A percentile compares a stretch with the other conserved stretches of the same genome.
phyloP scores from a whole-genome alignment of 202 grass and related monocot species.

The Cymbopogon flexuosus region DNA sequence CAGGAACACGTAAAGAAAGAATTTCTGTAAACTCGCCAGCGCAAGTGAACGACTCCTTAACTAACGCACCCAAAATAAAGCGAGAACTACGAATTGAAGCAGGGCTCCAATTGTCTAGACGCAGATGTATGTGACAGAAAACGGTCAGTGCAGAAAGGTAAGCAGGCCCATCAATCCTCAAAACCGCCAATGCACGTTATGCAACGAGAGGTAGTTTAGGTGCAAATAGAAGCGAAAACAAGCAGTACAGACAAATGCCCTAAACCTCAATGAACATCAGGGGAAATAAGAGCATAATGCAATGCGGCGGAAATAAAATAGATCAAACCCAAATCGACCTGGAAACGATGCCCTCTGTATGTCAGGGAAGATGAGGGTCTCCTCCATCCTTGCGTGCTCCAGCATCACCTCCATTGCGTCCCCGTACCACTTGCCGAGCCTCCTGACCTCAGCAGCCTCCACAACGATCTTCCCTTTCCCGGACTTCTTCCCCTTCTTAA shows the following conservation, averaged over 20 bases:
- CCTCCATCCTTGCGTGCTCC: constrained; percentile 99
- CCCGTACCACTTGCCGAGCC: constrained; percentile 65
- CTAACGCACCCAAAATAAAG: background rate
- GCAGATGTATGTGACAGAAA: background rate
- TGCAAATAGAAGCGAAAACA: background rate
- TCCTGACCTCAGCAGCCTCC: constrained; percentile 55
- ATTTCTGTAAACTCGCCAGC: background rate
- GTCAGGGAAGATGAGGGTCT: constrained; percentile 72
- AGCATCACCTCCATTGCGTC: constrained; percentile 85
- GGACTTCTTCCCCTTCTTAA: constrained; percentile 52
- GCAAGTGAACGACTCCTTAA: background rate
- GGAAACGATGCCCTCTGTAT: constrained; percentile 61
- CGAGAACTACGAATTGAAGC: background rate
- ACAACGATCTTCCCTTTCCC: constrained; percentile 38
- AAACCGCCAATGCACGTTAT: background rate
- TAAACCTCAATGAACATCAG: constrained; percentile 3
- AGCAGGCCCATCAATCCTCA: constrained; percentile 24
- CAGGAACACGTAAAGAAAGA: constrained; percentile 4
- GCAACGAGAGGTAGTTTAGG: background rate
- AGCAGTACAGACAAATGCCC: background rate
- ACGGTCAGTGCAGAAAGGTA: background rate
- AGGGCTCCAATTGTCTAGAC: background rate
- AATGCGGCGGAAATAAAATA: background rate
- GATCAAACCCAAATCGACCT: constrained; percentile 45
- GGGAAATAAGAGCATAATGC: background rate